Conservation (phyloP, 495 filamentous ascomycete species). For the Podospora fimiseda region DNA sequence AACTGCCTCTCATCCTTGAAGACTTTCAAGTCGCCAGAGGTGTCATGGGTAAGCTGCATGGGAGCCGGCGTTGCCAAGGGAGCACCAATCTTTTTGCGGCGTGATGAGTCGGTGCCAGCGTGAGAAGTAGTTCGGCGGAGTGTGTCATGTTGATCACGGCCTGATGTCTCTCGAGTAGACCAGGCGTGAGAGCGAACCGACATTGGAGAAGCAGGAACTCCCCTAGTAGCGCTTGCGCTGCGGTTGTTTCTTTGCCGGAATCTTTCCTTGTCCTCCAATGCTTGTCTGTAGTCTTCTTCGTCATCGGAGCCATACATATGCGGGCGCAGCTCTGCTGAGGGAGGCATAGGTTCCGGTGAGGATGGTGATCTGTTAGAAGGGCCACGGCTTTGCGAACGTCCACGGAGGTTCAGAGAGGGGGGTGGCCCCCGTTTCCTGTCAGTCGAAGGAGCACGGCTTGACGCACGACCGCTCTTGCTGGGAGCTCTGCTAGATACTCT, state of each 20-base stretch:
- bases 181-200: constrained; percentile 13
- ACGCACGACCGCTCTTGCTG: constrained; percentile 31
- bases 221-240: constrained; percentile 46
- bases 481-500: constrained; percentile 41
- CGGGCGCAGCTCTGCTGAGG: constrained; percentile 39
- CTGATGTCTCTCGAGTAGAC: constrained; percentile 24
- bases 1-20: constrained; percentile 48
- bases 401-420: constrained; percentile 46
- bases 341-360: constrained; percentile 59
- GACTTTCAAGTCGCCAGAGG: constrained; percentile 33
- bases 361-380: constrained; percentile 68
- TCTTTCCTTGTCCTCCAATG: constrained; percentile 54
- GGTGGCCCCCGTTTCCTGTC: constrained; percentile 35
- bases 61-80: constrained; percentile 27
- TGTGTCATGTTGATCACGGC: constrained; percentile 47
- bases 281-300: constrained; percentile 55
- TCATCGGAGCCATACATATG: constrained; percentile 44
- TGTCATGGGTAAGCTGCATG: constrained; percentile 24
- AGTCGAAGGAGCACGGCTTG: constrained; percentile 36
- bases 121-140: constrained; percentile 33
- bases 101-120: constrained; percentile 8
- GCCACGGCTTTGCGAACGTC: constrained; percentile 45
- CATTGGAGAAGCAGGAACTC: constrained; percentile 17
- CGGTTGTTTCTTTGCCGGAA: constrained; percentile 52
- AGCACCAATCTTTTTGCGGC: constrained; percentile 10